Conservation (phyloP, 768 basidiomycete species). For the Cytidiella melzeri region DNA sequence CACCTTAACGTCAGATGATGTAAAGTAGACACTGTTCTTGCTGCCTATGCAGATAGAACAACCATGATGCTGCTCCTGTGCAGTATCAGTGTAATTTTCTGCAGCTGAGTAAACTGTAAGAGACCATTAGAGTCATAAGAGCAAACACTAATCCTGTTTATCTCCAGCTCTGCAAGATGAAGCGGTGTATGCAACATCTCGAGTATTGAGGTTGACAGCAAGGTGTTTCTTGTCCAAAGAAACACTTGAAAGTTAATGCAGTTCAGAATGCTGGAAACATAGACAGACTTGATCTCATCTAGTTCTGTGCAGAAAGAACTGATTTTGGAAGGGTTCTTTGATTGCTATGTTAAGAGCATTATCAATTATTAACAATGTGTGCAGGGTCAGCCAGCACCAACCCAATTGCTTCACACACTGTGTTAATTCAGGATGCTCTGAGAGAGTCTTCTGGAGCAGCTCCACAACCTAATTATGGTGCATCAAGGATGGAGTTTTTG, state of each 20-base stretch:
- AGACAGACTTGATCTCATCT: conserved; percentile 32
- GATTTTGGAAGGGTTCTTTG: conserved; percentile 70
- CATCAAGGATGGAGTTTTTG: too few species aligned
- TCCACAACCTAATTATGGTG: conserved; percentile 59
- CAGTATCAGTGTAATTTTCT: conserved; percentile 67
- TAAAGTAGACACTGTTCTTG: conserved; percentile 38
- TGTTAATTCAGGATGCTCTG: conserved; percentile 49
- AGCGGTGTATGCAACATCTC: conserved; percentile 38
- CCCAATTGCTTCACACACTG: conserved; percentile 52
- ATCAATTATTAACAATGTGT: neutral
- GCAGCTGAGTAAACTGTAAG: conserved; percentile 42
- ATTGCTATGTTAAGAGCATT: conserved; percentile 33
- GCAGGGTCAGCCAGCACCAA: conserved; percentile 22
- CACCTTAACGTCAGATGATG: conserved; percentile 61
- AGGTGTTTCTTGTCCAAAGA: conserved; percentile 78
- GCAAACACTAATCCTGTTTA: conserved; percentile 57
- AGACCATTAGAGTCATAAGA: conserved; percentile 52
- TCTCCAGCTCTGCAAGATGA: conserved; percentile 51
- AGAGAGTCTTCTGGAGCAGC: conserved; percentile 59
- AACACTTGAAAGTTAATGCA: conserved; percentile 57
- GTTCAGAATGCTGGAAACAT: conserved; percentile 49
- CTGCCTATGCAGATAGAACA: conserved; percentile 47
- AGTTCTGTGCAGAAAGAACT: conserved; percentile 23
- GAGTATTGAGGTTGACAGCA: conserved; percentile 55
- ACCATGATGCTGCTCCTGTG: conserved; percentile 51